These are phyloP conservation scores for Sequoiadendron giganteum DNA, from an alignment of 75 land plant species.

Conservation along the genomic window DNA sequence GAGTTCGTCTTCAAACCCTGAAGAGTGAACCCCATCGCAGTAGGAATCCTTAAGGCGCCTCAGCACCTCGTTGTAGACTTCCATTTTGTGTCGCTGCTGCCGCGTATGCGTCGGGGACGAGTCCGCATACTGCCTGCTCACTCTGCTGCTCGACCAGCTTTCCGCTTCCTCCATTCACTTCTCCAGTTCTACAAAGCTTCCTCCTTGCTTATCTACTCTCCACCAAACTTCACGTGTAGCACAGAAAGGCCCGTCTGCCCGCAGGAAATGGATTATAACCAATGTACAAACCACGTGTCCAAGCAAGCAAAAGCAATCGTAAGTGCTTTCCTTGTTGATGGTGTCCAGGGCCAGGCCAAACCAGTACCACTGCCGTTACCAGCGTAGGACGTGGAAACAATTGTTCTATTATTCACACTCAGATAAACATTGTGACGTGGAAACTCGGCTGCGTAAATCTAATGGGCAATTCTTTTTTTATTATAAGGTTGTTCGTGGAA, in stretches of 20 bases:
- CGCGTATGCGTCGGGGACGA: constrained; percentile 24
- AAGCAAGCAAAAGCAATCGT: too few relatives aligned
- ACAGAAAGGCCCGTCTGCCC: background rate
- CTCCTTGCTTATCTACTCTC: background rate
- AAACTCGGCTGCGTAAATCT: too few relatives aligned
- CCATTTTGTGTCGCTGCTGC: constrained; percentile 48
- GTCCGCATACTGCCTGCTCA: constrained; percentile 25
- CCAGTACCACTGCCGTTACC: too few relatives aligned
- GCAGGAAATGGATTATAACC: background rate
- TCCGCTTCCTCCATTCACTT: constrained; percentile 32
- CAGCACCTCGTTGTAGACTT: constrained; percentile 59
- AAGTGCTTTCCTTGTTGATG: too few relatives aligned
- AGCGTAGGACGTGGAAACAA: too few relatives aligned
- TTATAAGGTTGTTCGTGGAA: too few relatives aligned
- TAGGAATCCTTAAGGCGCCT: constrained; percentile 42
- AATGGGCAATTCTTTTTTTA: too few relatives aligned
- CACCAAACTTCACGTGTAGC: background rate
- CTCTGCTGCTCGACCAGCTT: constrained; percentile 25
- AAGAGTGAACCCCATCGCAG: constrained; percentile 24
- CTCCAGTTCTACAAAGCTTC: background rate
- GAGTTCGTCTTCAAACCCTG: constrained; percentile 58
- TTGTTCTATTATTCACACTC: too few relatives aligned
- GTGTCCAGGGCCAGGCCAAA: too few relatives aligned
- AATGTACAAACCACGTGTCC: too few relatives aligned
- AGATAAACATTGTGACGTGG: too few relatives aligned